These are phyloP conservation scores for Begonia loranthoides DNA, from an alignment of 306 rosid genomes.

Conservation along the genomic window DNA sequence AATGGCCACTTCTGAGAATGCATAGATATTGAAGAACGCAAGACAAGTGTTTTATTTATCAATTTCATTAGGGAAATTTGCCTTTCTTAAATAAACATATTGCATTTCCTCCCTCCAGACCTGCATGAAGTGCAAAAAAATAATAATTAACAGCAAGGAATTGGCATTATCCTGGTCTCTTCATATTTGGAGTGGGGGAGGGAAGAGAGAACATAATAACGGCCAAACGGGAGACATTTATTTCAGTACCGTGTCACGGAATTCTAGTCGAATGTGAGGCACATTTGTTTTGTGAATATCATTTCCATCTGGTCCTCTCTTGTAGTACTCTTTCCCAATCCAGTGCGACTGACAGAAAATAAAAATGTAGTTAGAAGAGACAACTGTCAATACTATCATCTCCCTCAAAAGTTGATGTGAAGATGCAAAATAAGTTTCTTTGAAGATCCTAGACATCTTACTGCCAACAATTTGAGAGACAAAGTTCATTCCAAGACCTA, in stretches of 20 bases:
- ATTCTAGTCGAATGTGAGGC: conserved; percentile 15
- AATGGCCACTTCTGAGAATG: no score
- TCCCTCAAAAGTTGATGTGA: no score
- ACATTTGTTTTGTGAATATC: conserved; percentile 71
- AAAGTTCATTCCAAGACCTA: no score
- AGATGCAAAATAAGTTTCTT: no score
- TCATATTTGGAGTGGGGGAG: conserved; percentile 10
- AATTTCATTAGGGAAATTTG: conserved; percentile 41
- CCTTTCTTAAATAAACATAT: conserved; percentile 34
- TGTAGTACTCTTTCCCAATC: conserved; percentile 55
- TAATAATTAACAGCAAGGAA: no score
- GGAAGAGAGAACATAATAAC: neutral
- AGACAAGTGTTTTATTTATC: conserved; percentile 17
- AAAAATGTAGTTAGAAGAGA: no score
- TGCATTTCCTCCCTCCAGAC: conserved; percentile 80
- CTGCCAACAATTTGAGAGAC: no score
- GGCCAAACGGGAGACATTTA: neutral
- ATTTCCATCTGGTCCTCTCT: conserved; percentile 72
- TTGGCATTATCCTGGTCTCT: no score
- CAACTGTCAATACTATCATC: neutral
- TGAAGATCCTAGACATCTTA: no score
- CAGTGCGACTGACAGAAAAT: conserved; percentile 51
- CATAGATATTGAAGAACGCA: no score
- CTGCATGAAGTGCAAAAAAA: conserved; percentile 19
- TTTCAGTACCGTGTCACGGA: no score